Evolutionary conservation across 164 flowering plant genomes (phyloP), one percentile per base, ranked within the genome.

Genomic region (Magnolia sinica): DNA sequence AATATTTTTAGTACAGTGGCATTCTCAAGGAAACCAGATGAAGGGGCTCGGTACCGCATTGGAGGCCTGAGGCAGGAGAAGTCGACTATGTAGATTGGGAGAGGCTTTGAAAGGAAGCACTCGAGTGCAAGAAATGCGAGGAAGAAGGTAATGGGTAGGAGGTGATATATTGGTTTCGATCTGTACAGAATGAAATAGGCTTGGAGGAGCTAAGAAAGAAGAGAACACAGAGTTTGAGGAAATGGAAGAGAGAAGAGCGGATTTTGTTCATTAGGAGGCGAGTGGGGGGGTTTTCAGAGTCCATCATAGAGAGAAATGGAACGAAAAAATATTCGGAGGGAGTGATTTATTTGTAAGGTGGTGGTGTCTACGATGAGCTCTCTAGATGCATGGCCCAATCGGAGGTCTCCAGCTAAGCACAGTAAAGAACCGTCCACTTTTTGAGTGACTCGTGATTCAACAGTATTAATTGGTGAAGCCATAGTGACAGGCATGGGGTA

Each of bases 11-110:
- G 8, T 79, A 78, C 69, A 51, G 86, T 49, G 61, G 82, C 76
- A 24, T 89, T 82, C 74, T 90, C 93, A 2, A 88, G 64, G 83
- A 87, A 91, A n/a, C 84, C 23, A 1, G 90, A 78, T 69, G 68
- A 77, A 19, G 95, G 90, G 14, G 87, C 87, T n/a, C 90, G 80
- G 81, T 90, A 89, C 72, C 1, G 81, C 68, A 49, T 72, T 29
- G 92, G 91, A 16, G 93, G 94, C 49, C 77, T 87, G 20, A 84
- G 73, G 72, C 97, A 92, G 31, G 94, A 84, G 83, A 89, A 92
- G 50, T 92, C 91, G 18, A 90, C 90, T 0, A 92, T 77, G 76
- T 88, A 92, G 49, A 89, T 73, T 2, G 81, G 72, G 1, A 74
- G 66, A 31, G 88, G 72, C 2, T 52, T 79, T 18, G 84, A 68